Percentiles rank a stretch among this genome's conserved stretches.
Conservation (phyloP, 495 filamentous ascomycete genomes). For the Lophium mytilinum region DNA sequence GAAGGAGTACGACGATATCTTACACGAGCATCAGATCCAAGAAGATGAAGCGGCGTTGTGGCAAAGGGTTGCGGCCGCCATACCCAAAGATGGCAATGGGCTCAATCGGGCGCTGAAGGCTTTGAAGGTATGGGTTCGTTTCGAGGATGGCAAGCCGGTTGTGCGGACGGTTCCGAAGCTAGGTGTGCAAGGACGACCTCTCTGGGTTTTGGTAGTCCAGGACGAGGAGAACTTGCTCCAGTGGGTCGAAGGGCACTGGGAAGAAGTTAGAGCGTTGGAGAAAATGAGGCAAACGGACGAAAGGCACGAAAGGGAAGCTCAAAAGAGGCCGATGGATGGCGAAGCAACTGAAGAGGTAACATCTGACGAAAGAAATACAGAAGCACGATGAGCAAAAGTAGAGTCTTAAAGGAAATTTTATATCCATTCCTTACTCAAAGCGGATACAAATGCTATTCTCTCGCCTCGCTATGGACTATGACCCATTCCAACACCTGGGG, state of each 20-base stretch:
- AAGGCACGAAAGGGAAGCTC: not conserved
- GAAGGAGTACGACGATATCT: conserved; percentile 20
- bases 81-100: conserved; percentile 10
- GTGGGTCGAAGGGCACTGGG: not conserved
- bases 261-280: not conserved
- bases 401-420: no score
- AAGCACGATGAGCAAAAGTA: no score
- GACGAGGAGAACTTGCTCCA: not conserved
- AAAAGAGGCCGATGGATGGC: not conserved
- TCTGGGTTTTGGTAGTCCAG: conserved; percentile 1
- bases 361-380: not conserved
- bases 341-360: not conserved
- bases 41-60: conserved; percentile 14
- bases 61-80: conserved; percentile 9
- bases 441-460: no score
- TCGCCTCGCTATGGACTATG: no score
- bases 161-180: not conserved
- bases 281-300: conserved; percentile 17
- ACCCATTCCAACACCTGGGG: no score
- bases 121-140: conserved; percentile 18
- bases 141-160: conserved; percentile 16
- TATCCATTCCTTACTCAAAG: no score
- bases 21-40: conserved; percentile 3
- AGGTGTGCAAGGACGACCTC: not conserved
- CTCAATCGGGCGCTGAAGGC: conserved; percentile 9